Evolutionary conservation across 139 green algal species (phyloP), one percentile per base, ranked within the genome.

Genomic region (Chlamydomonas sp.): DNA sequence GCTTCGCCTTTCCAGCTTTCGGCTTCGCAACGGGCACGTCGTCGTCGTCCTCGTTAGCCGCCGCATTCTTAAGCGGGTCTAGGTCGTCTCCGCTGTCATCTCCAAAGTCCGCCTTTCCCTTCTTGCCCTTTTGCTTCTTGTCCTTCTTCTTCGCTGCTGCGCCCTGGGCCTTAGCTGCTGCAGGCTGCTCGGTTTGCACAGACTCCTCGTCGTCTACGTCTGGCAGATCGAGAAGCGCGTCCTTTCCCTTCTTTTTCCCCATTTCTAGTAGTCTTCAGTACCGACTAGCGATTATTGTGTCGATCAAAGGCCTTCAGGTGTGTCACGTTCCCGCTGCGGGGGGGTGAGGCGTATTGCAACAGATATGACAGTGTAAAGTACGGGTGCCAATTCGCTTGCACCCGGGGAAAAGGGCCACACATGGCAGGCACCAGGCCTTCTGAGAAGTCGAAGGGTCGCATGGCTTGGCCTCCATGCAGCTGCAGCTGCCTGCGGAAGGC

Each of bases 41-140:
- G 16, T 94, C 93, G 1, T 96, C 94, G 3, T 95, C 93, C 7
- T 94, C 91, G 17, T 88, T 61, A 10, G 9, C 73, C 15, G 69
- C 1, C 18, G 80, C 85, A 20, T 66, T 80, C 59, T 69, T 85
- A 31, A 92, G 58, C 6, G 83, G 84, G 7, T 90, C 90, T 3
- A 92, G 75, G n/a, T 95, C 93, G 59, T 96, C 92, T 82, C 97
- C 94, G 15, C 71, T 88, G 80, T 91, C 85, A 77, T 94, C 94
- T 16, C 74, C 85, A 15, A 72, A 83, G 1, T 80, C 80, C 16
- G 78, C 88, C 82, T 95, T 95, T 16, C 92, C 93, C 89, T 95
- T 95, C 78, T 96, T 96, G 66, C 87, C 91, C 79, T 96, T 95
- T 75, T 95, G 93, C 88, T 96, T 97, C 83, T 93, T 93, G 12